A percentile compares a stretch with the other conserved stretches of the same genome.
Conservation (phyloP, 441 rosid species). For the Euphorbia celastroides region DNA sequence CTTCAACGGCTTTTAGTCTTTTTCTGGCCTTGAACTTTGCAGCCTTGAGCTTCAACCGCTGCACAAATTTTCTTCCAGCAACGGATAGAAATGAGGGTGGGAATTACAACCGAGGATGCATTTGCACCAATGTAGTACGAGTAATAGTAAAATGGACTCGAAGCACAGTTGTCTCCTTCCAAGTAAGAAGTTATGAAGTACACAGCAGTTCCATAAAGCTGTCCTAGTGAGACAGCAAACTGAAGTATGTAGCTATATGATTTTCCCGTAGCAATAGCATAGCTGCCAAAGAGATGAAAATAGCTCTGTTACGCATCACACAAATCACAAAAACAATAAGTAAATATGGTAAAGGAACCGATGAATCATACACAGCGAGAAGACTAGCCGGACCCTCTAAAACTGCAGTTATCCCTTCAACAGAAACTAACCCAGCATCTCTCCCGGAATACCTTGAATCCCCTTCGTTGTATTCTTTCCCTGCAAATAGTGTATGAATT, state of each 20-base stretch:
- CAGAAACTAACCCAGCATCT: constrained; percentile 59
- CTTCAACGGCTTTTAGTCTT: constrained; percentile 55
- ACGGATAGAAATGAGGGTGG: constrained; percentile 49
- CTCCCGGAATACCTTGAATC: constrained; percentile 85
- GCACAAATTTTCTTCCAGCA: constrained; percentile 72
- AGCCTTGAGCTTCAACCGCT: too few relatives aligned
- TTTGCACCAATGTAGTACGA: constrained; percentile 64
- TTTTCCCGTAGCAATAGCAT: constrained; percentile 71
- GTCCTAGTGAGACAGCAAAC: constrained; percentile 70
- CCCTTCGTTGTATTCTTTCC: constrained; percentile 97
- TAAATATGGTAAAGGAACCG: not conserved
- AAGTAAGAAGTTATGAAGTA: constrained; percentile 69
- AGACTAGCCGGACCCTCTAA: constrained; percentile 78
- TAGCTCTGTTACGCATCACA: constrained; percentile 1
- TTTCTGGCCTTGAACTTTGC: constrained; percentile 33
- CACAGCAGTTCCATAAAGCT: constrained; percentile 76
- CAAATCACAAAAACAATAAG: not conserved
- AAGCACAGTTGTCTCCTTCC: constrained; percentile 80
- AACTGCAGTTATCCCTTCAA: constrained; percentile 84
- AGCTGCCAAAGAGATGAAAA: constrained; percentile 32
- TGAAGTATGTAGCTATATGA: constrained; percentile 74
- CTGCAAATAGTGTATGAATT: constrained; percentile 26
- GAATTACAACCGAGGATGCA: constrained; percentile 66
- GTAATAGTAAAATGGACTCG: constrained; percentile 52
- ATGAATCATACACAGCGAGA: constrained; percentile 57